Percentiles rank a stretch among this genome's conserved stretches.
Conservation (phyloP, 257 asterid genomes). For the Lithospermum erythrorhizon region DNA sequence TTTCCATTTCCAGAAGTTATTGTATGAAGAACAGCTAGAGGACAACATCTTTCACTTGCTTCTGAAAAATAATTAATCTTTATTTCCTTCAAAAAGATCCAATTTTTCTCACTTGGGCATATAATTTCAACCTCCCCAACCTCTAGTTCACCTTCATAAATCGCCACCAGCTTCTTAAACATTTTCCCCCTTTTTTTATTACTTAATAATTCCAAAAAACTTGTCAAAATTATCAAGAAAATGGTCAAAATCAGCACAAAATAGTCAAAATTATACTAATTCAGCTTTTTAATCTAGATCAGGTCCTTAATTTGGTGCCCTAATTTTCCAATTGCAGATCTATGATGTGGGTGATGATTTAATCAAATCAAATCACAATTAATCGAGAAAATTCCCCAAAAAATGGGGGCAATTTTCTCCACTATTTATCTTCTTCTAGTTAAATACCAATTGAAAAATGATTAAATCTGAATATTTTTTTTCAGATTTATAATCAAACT, state of each 20-base stretch:
- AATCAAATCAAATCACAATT: not conserved
- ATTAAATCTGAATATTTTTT: not conserved
- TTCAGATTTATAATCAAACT: not conserved
- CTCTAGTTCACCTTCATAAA: conserved; percentile 63
- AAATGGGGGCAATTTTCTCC: not conserved
- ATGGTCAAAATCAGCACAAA: too few species aligned
- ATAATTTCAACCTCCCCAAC: conserved; percentile 71
- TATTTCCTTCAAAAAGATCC: conserved; percentile 47
- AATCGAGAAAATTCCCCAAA: not conserved
- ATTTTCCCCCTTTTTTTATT: not conserved
- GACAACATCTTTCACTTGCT: conserved; percentile 91
- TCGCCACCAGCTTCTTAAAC: conserved; percentile 25
- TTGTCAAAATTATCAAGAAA: not conserved
- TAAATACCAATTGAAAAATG: too few species aligned
- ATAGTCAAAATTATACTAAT: too few species aligned
- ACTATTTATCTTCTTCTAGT: too few species aligned
- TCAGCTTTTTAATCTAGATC: not conserved
- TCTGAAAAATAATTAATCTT: conserved; percentile 64
- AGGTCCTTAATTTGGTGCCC: not conserved
- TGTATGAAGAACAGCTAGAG: conserved; percentile 82
- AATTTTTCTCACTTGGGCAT: conserved; percentile 12
- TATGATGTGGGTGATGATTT: too few species aligned
- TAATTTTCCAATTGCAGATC: not conserved
- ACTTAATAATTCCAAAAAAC: not conserved
- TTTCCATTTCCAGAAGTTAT: conserved; percentile 15